Conservation (phyloP, 2,329 filamentous ascomycete species). For the Hortaea sp. region DNA sequence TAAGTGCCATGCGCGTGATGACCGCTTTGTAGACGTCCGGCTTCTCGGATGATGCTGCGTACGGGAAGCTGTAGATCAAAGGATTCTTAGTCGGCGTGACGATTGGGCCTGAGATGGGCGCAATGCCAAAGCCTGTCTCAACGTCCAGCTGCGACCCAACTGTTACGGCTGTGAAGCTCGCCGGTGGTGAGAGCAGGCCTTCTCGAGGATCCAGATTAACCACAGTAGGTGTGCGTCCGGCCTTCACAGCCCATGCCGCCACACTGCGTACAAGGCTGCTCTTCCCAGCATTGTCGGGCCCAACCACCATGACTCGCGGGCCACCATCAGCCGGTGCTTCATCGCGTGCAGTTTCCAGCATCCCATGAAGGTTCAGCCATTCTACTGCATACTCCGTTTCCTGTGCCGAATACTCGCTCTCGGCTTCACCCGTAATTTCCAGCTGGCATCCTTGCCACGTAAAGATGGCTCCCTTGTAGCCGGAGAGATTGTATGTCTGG, state of each 20-base stretch:
- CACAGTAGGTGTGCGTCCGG: constrained; percentile 65
- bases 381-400: constrained; percentile 68
- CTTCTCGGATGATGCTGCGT: constrained; percentile 62
- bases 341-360: constrained; percentile 63
- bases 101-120: constrained; percentile 82
- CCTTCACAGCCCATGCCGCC: constrained; percentile 73
- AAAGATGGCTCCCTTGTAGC: constrained; percentile 76
- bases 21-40: constrained; percentile 60
- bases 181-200: constrained; percentile 46
- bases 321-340: constrained; percentile 44
- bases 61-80: constrained; percentile 79
- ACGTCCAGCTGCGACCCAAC: constrained; percentile 82
- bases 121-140: constrained; percentile 73
- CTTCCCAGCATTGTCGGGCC: constrained; percentile 69
- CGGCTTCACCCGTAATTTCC: constrained; percentile 63
- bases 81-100: constrained; percentile 84
- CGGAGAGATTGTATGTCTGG: constrained; percentile 69
- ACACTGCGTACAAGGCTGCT: constrained; percentile 39
- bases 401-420: constrained; percentile 59
- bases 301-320: constrained; percentile 76
- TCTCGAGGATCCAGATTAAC: constrained; percentile 80
- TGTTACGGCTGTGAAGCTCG: constrained; percentile 75
- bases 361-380: constrained; percentile 79
- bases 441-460: constrained; percentile 87
- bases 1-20: constrained; percentile 65